These are phyloP conservation scores for Ceratocystis harringtonii DNA, from an alignment of 2,329 filamentous ascomycete genomes.

Conservation along the genomic window DNA sequence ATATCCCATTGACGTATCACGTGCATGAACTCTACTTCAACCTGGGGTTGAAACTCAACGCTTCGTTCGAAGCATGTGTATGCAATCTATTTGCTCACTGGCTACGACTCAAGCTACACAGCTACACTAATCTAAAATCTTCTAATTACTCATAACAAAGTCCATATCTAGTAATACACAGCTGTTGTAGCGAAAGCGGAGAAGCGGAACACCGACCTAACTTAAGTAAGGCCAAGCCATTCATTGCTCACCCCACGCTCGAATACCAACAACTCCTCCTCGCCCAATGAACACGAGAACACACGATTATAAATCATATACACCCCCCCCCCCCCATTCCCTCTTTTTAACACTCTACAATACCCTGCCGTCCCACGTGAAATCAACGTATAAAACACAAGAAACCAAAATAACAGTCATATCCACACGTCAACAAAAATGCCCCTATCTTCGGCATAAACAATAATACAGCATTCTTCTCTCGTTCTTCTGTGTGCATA, in stretches of 20 bases:
- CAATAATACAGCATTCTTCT: neutral
- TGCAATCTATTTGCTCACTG: neutral
- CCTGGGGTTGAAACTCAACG: neutral
- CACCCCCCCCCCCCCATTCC: too few relatives aligned
- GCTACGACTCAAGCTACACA: neutral
- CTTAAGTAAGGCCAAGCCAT: neutral
- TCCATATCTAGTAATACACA: neutral
- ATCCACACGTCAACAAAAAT: neutral
- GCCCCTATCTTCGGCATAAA: neutral
- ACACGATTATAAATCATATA: too few relatives aligned
- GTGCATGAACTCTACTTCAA: slow-evolving; percentile 1
- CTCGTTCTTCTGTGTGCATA: neutral
- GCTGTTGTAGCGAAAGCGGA: neutral
- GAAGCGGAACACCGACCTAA: neutral
- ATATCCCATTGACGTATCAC: neutral
- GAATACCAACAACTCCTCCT: too few relatives aligned
- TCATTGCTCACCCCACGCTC: neutral
- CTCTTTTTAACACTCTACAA: neutral
- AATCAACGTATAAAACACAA: neutral
- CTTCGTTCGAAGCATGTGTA: neutral
- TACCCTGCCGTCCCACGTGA: neutral
- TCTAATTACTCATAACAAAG: neutral
- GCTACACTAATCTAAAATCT: too few relatives aligned
- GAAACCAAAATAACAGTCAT: neutral
- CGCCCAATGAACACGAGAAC: too few relatives aligned